phyloP scores from a whole-genome alignment of 2,329 filamentous ascomycete genomes.

The Penicillium sp. region DNA sequence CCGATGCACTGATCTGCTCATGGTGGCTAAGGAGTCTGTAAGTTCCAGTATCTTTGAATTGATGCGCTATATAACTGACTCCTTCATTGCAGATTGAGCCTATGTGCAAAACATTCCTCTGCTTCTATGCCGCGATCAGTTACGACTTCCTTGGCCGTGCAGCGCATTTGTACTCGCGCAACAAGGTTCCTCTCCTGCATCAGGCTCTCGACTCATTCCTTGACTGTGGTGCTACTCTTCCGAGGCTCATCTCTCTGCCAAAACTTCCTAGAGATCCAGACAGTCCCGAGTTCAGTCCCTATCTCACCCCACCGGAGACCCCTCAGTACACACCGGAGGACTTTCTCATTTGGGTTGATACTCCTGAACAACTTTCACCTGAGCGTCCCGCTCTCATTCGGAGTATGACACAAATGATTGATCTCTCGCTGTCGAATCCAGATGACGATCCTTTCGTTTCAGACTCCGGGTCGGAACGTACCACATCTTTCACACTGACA shows the following conservation, averaged over 20 bases:
- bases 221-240: constrained; percentile 31
- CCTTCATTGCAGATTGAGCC: constrained; percentile 30
- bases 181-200: constrained; percentile 43
- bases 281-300: not conserved
- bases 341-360: constrained; percentile 10
- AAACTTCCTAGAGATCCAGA: not conserved
- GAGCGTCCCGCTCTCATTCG: constrained; percentile 17
- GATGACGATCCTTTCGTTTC: constrained; percentile 30
- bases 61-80: constrained; percentile 1
- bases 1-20: constrained; percentile 32
- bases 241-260: constrained; percentile 11
- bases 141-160: constrained; percentile 48
- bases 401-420: constrained; percentile 29
- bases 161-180: constrained; percentile 47
- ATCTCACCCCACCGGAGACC: not conserved
- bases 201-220: constrained; percentile 43
- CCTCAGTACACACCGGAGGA: not conserved
- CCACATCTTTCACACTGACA: constrained; percentile 1
- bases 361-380: constrained; percentile 11
- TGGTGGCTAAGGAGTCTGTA: constrained; percentile 27
- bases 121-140: constrained; percentile 48
- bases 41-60: constrained; percentile 3
- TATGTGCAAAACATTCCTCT: constrained; percentile 40
- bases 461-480: constrained; percentile 2
- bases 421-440: constrained; percentile 18